phyloP scores from a whole-genome alignment of 139 green algal species.

The Parachlorella kessleri region DNA sequence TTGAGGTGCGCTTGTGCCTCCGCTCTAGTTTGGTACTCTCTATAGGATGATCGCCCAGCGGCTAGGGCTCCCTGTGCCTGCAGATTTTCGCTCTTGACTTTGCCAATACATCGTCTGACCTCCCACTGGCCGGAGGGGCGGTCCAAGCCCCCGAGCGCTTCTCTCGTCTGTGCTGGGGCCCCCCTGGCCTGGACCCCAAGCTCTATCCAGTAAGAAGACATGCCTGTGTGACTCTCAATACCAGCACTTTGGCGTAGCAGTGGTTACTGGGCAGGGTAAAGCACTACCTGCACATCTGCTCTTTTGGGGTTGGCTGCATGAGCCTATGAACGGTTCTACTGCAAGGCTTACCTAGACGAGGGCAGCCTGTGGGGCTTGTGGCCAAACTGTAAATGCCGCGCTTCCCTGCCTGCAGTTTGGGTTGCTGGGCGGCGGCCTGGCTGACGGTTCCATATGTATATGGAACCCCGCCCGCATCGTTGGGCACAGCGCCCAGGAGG shows the following conservation, averaged over 20 bases:
- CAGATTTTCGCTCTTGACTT: constrained; percentile 85
- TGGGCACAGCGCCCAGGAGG: constrained; percentile 36
- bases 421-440: constrained; percentile 91
- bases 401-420: constrained; percentile 65
- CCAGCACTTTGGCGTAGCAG: too few species aligned
- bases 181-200: constrained; percentile 24
- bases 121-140: constrained; percentile 52
- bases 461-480: constrained; percentile 90
- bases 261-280: too few species aligned
- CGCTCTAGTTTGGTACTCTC: too few species aligned
- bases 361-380: too few species aligned
- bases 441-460: constrained; percentile 88
- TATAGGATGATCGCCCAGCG: too few species aligned
- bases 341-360: too few species aligned
- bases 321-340: neutral
- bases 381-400: too few species aligned
- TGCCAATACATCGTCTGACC: constrained; percentile 32
- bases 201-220: constrained; percentile 41
- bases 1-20: constrained; percentile 83
- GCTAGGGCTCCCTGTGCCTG: neutral
- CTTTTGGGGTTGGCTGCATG: too few species aligned
- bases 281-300: too few species aligned
- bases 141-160: constrained; percentile 88
- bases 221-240: too few species aligned
- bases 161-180: constrained; percentile 85